Conservation (phyloP, 2,329 filamentous ascomycete genomes). For the Diaporthe citriasiana region DNA sequence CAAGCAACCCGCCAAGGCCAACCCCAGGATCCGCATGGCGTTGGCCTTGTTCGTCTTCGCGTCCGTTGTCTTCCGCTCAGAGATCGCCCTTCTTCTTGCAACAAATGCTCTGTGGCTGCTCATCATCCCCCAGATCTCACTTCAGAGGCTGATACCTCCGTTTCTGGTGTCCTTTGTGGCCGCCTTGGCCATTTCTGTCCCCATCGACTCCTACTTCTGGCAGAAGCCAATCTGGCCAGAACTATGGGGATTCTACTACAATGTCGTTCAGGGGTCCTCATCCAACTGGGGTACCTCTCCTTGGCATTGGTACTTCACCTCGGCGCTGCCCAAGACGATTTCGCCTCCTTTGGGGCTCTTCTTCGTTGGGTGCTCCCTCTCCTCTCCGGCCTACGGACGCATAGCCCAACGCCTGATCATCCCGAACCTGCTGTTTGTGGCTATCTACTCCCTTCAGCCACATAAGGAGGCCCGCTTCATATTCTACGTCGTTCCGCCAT, state of each 20-base stretch:
- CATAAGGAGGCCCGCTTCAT: slow-evolving; percentile 98
- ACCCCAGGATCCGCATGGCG: slow-evolving; percentile 70
- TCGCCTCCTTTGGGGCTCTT: slow-evolving; percentile 80
- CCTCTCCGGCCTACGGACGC: slow-evolving; percentile 60
- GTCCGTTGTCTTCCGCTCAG: slow-evolving; percentile 88
- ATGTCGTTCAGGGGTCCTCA: slow-evolving; percentile 86
- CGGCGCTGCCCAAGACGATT: slow-evolving; percentile 84
- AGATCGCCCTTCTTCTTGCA: slow-evolving; percentile 84
- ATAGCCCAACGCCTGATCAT: slow-evolving; percentile 66
- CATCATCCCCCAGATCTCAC: slow-evolving; percentile 64
- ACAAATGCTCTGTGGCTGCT: slow-evolving; percentile 77
- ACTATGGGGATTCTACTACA: slow-evolving; percentile 89
- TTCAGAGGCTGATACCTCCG: slow-evolving; percentile 73
- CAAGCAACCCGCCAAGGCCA: slow-evolving; percentile 49
- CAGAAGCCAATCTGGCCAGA: slow-evolving; percentile 91
- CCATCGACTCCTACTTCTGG: slow-evolving; percentile 95
- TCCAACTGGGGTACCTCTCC: slow-evolving; percentile 90
- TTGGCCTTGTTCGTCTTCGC: slow-evolving; percentile 84
- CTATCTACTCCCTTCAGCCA: slow-evolving; percentile 87
- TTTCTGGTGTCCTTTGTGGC: slow-evolving; percentile 75
- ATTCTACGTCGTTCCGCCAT: slow-evolving; percentile 84
- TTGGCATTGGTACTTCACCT: slow-evolving; percentile 88
- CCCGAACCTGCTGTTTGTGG: slow-evolving; percentile 80
- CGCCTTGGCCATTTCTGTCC: slow-evolving; percentile 78
- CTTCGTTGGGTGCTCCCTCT: slow-evolving; percentile 68